Base-by-base conservation (phyloP, 345 rosid genomes). In the Populus alba region DNA sequence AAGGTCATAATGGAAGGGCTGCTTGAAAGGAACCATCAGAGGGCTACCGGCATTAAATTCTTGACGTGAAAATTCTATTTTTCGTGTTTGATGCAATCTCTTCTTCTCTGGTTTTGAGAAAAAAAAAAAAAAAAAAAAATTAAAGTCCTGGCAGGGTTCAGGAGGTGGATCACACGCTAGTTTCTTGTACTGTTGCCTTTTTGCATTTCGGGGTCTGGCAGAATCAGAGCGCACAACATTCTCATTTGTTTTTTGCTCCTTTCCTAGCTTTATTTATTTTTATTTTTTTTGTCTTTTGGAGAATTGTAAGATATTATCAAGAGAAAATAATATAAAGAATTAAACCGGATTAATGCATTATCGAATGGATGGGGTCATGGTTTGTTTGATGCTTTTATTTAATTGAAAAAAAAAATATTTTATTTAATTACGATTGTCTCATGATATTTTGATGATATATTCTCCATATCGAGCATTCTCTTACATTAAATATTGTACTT, bases 1-100 rank as follows among this genome's bases (percentile, higher is more conserved):
- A 79, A 74, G 73, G 83, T 81, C 72, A 81, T 83, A 61, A 73
- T 81, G 79, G 83, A 80, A 65, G 86, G 85, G 66, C 66, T 82
- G 33, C 81, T 82, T 33, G 72, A 47, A 16, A 81, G 86, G 77
- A 88, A 72, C 71, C 78, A 67, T 61, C 81, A 38, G 61, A 55
- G 61, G 27, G 25, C 27, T 68, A 55, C 75, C 22, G 22, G 76
- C 87, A 81, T 73, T 81, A 66, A 83, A 78, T 73, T 39, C 22
- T 68, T 80, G 81, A 80, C 85, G 75, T 82, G 80, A 75, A 79
- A 81, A 75, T 55, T 55, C 62, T 55, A 22, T 22, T 55, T 53
- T 55, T 22, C 62, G 62, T 55, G 62, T 22, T 55, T n/a, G 25
- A 22, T 55, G 62, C 62, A 55, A 55, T 22, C 27, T 53, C 27